Conservation (phyloP, 257 asterid genomes). For the Petunia axillaris region DNA sequence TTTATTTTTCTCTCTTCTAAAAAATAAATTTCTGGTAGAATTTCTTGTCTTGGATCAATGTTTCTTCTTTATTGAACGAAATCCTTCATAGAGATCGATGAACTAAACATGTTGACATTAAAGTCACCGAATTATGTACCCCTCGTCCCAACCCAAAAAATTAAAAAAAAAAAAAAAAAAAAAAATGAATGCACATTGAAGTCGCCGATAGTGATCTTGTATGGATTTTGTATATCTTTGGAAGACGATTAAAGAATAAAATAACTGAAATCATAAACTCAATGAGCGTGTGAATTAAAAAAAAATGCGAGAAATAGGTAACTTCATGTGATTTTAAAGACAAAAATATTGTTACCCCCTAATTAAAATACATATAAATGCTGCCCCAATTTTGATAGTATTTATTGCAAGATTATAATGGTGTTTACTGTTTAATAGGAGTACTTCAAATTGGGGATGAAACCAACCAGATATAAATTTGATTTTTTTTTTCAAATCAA, state of each 20-base stretch:
- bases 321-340: background rate
- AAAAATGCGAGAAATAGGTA: background rate
- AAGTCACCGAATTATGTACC: too few species aligned
- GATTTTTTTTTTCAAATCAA: background rate
- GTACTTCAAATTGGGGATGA: background rate
- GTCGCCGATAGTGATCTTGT: too few species aligned
- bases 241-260: background rate
- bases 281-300: background rate
- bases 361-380: background rate
- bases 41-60: too few species aligned
- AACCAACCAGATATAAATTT: background rate
- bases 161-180: too few species aligned
- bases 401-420: background rate
- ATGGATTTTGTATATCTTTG: too few species aligned
- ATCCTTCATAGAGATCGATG: too few species aligned
- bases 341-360: background rate
- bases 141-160: too few species aligned
- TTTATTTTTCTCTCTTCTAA: too few species aligned
- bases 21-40: too few species aligned
- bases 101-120: too few species aligned
- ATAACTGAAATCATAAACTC: background rate
- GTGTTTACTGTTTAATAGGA: background rate
- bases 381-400: background rate
- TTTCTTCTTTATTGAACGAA: too few species aligned
- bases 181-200: too few species aligned